These are phyloP conservation scores for Glycine soja DNA, from an alignment of 306 rosid species.

Conservation along the genomic window DNA sequence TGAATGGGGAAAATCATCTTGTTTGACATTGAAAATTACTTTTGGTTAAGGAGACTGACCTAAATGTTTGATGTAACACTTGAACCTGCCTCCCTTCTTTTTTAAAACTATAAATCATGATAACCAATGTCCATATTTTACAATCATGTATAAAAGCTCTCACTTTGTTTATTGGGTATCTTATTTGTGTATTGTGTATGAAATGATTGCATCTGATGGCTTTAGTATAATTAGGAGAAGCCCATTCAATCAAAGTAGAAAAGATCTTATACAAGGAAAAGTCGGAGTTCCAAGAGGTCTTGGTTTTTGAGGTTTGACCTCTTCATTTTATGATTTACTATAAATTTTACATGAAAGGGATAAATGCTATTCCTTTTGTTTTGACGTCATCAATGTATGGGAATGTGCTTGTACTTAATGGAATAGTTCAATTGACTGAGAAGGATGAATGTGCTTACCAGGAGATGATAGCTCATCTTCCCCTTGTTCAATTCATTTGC, in stretches of 20 bases:
- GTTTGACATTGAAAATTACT: slow-evolving; percentile 5
- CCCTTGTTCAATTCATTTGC: slow-evolving; percentile 89
- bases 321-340: slow-evolving; percentile 44
- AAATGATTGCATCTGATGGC: slow-evolving; percentile 23
- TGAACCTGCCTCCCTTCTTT: background rate
- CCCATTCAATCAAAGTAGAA: slow-evolving; percentile 83
- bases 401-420: slow-evolving; percentile 97
- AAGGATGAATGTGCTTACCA: slow-evolving; percentile 98
- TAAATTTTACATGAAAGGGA: slow-evolving; percentile 21
- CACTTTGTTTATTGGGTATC: slow-evolving; percentile 1
- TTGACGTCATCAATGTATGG: slow-evolving; percentile 81
- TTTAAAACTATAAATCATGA: background rate
- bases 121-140: background rate
- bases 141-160: background rate
- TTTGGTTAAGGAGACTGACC: slow-evolving; percentile 1
- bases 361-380: slow-evolving; percentile 32
- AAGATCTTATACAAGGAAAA: slow-evolving; percentile 70
- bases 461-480: slow-evolving; percentile 98
- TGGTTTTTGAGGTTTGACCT: slow-evolving; percentile 83
- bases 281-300: slow-evolving; percentile 89
- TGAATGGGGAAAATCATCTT: background rate
- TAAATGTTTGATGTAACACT: background rate
- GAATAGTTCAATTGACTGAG: slow-evolving; percentile 94
- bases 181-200: background rate
- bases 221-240: slow-evolving; percentile 73